Evolutionary conservation across 1,284 basidiomycete species (phyloP).

Genomic region (Xerocomus cyaneibrunnescens): DNA sequence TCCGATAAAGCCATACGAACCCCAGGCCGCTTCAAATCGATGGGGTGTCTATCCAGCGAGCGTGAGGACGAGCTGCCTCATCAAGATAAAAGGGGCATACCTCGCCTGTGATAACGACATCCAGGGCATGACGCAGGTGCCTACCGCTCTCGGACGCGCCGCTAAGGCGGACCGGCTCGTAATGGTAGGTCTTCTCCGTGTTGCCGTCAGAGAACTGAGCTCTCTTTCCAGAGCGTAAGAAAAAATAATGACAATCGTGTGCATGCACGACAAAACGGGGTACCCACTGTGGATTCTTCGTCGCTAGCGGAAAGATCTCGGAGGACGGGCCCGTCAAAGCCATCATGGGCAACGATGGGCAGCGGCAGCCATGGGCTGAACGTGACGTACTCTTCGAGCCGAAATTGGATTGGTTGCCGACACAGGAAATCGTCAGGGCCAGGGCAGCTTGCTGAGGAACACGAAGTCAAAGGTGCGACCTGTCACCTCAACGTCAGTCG

Average conservation of each 20-base stretch:
- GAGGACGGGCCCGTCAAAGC: constrained; percentile 30
- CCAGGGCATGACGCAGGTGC: constrained; percentile 31
- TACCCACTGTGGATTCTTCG: constrained; percentile 28
- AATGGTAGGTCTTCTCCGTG: constrained; percentile 28
- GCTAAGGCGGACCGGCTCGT: constrained; percentile 35
- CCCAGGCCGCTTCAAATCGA: constrained; percentile 36
- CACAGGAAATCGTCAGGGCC: constrained; percentile 30
- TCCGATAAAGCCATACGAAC: constrained; percentile 43
- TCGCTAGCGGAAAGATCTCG: constrained; percentile 25
- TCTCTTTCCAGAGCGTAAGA: constrained; percentile 16
- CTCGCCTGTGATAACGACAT: constrained; percentile 40
- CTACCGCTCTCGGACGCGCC: constrained; percentile 29
- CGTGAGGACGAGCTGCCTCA: constrained; percentile 27
- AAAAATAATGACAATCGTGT: constrained; percentile 28
- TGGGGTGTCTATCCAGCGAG: constrained; percentile 30
- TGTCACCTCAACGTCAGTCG: constrained; percentile 22
- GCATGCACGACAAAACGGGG: background rate
- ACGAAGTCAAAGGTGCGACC: constrained; percentile 30
- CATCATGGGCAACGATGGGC: constrained; percentile 23
- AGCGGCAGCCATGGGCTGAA: constrained; percentile 35
- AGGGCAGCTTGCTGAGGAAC: constrained; percentile 12
- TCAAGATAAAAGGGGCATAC: constrained; percentile 24
- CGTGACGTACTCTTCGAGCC: constrained; percentile 31
- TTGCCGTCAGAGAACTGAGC: constrained; percentile 33
- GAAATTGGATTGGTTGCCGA: constrained; percentile 38